Evolutionary conservation across 2,329 filamentous ascomycete genomes (phyloP).

Genomic region (Aciculosporium take): DNA sequence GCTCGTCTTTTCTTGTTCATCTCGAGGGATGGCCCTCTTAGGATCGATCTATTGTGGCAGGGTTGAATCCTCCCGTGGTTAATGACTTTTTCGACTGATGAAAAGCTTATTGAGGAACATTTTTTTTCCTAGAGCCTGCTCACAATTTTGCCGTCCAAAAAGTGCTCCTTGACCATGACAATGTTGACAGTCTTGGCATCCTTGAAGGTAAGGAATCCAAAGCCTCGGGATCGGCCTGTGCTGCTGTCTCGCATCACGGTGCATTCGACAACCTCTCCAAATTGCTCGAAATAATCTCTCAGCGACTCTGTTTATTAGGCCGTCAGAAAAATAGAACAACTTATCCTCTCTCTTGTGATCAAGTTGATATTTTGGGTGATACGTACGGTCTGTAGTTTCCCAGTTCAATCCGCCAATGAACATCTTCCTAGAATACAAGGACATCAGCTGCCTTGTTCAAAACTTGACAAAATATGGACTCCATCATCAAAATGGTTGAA

Average conservation of each 20-base stretch:
- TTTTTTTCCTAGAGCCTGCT: constrained; percentile 18
- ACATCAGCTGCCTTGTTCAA: constrained; percentile 2
- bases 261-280: constrained; percentile 92
- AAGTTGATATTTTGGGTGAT: neutral
- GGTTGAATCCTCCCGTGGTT: neutral
- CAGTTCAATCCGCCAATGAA: constrained; percentile 98
- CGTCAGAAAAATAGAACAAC: constrained; percentile 6
- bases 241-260: constrained; percentile 98
- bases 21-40: constrained; percentile 89
- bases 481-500: neutral
- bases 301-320: constrained; percentile 59
- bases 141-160: constrained; percentile 96
- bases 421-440: constrained; percentile 64
- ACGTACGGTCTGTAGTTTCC: constrained; percentile 96
- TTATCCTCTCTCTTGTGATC: neutral
- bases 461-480: neutral
- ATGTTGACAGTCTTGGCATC: constrained; percentile 97
- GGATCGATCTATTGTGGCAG: constrained; percentile 67
- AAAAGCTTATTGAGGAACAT: too few relatives aligned
- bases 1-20: constrained; percentile 95
- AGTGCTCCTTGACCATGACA: constrained; percentile 99
- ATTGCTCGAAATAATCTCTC: constrained; percentile 93
- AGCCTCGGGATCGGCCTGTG: constrained; percentile 84
- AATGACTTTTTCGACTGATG: neutral
- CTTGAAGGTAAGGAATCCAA: constrained; percentile 95